Base-by-base conservation (phyloP, 1,284 basidiomycete species). In the Ganoderma lucidum region DNA sequence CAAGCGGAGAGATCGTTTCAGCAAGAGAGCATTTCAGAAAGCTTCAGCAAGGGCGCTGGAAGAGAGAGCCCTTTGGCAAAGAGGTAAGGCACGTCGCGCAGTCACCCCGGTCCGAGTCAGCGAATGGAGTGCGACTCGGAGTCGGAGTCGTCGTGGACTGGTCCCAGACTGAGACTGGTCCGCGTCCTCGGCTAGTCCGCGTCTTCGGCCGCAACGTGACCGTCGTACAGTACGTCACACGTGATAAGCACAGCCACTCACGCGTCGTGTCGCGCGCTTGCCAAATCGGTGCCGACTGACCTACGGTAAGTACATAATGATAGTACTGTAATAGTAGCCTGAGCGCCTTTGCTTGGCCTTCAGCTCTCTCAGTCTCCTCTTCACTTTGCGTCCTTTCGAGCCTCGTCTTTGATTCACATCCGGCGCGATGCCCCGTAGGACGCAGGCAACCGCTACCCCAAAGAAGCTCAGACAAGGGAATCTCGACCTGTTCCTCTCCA, bases 401-500 rank as follows among this genome's bases (percentile, higher is more conserved):
- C 19, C 32, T 56, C 30, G 28, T 32, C 53, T 55, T 28, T n/a
- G 12, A 23, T 55, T 14, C 12, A 55, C 30, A 56, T 56, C 53
- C 30, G 6, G 56, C 37, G 3, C 37, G 1, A 75, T 75, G 73
- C 68, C 79, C 51, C 78, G 37, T 23, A 74, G 66, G 63, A 53
- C 44, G 23, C 69, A 51, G 48, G 35, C 60, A 3, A 15, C 58
- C 9, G 30, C 64, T 10, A 69, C 71, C 12, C 70, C 68, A 19
- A 73, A 77, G 69, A 68, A 39, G 62, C 48, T 74, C 28, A 80
- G 75, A 56, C 83, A 84, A 66, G 71, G 73, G 53, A 79, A 80
- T n/a, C 71, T 84, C 15, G 67, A 74, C 42, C 67, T 53, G 17
- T 78, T 78, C 69, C 68, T 83, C 6, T 75, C 79, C 8, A 76